These are phyloP conservation scores for Botrytis elliptica DNA, from an alignment of 2,329 filamentous ascomycete species.

Conservation along the genomic window DNA sequence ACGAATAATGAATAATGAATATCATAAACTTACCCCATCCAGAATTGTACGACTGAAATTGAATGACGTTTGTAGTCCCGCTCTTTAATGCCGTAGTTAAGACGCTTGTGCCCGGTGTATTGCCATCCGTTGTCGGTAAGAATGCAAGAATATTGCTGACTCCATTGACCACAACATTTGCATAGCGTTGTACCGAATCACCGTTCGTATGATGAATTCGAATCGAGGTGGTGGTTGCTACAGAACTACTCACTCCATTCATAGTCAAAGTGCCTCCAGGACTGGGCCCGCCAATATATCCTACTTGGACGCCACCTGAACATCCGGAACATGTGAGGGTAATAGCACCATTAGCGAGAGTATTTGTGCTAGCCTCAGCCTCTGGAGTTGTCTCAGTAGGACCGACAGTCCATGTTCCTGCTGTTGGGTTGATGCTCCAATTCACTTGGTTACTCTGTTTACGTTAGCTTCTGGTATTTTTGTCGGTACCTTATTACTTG, in stretches of 20 bases:
- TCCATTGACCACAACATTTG: constrained; percentile 56
- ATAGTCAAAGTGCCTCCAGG: constrained; percentile 50
- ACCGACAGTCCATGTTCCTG: constrained; percentile 46
- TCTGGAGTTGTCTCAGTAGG: constrained; percentile 51
- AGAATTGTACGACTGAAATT: constrained; percentile 44
- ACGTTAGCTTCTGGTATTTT: constrained; percentile 3
- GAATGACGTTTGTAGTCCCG: constrained; percentile 49
- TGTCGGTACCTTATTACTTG: constrained; percentile 21
- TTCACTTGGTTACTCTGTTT: constrained; percentile 49
- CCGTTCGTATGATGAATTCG: constrained; percentile 57
- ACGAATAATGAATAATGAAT: background rate
- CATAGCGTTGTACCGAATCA: constrained; percentile 52
- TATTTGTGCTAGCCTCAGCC: constrained; percentile 47
- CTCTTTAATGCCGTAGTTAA: constrained; percentile 49
- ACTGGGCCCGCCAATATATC: constrained; percentile 53
- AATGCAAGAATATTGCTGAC: constrained; percentile 53
- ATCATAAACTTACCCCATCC: constrained; percentile 42
- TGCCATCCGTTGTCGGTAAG: constrained; percentile 48
- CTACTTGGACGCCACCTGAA: constrained; percentile 49
- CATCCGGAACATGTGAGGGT: constrained; percentile 51
- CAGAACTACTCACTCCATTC: constrained; percentile 45
- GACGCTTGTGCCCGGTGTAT: constrained; percentile 47
- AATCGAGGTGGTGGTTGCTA: constrained; percentile 50
- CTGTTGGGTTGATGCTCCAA: constrained; percentile 50
- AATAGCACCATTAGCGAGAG: constrained; percentile 47